Evolutionary conservation across 2,329 filamentous ascomycete species (phyloP).

Genomic region (Ilyonectria sp.): DNA sequence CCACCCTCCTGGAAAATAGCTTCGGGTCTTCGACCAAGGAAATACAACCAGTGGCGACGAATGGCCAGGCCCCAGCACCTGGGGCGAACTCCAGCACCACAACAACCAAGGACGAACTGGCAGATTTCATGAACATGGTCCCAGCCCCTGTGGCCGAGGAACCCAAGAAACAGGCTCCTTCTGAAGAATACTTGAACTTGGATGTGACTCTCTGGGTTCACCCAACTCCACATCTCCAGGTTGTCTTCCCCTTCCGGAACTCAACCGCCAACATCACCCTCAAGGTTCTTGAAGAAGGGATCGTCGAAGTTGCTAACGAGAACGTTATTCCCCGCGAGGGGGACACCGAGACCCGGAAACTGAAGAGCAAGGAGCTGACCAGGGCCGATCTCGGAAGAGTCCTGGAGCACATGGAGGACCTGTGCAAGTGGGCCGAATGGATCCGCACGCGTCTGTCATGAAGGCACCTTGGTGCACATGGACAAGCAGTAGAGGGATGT

Average conservation of each 20-base stretch:
- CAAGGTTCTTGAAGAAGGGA: constrained; percentile 72
- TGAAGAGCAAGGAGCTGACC: constrained; percentile 55
- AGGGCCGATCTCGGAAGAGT: constrained; percentile 61
- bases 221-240: constrained; percentile 63
- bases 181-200: constrained; percentile 52
- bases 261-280: constrained; percentile 69
- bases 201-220: constrained; percentile 69
- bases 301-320: constrained; percentile 71
- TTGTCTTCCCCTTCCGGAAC: constrained; percentile 68
- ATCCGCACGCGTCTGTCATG: constrained; percentile 58
- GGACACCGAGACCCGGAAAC: constrained; percentile 42
- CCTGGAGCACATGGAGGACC: constrained; percentile 66
- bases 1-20: constrained; percentile 73
- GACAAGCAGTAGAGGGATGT: constrained; percentile 7
- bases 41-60: constrained; percentile 25
- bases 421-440: constrained; percentile 70
- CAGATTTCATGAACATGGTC: constrained; percentile 48
- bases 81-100: constrained; percentile 39
- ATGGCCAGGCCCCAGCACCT: constrained; percentile 16
- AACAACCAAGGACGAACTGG: constrained; percentile 53
- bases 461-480: constrained; percentile 15
- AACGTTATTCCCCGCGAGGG: constrained; percentile 58
- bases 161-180: background rate
- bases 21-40: constrained; percentile 62
- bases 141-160: background rate